A percentile compares a stretch with the other conserved stretches of the same genome.
phyloP scores from a whole-genome alignment of 108 stramenopile species.

The Cyclotella kingstonii region DNA sequence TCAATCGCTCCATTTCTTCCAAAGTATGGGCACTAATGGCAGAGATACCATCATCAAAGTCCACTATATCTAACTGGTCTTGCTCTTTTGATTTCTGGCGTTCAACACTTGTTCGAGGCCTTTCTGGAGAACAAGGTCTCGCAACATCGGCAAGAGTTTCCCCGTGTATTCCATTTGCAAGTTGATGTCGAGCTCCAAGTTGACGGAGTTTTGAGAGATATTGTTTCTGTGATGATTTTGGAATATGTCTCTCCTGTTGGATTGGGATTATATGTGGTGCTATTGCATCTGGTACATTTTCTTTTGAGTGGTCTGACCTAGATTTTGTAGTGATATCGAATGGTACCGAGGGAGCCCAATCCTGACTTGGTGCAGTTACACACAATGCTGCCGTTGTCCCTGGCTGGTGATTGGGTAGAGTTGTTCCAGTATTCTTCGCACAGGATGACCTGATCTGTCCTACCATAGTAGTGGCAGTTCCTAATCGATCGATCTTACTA shows the following conservation, averaged over 20 bases:
- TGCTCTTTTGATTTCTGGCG: not conserved
- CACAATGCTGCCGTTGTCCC: not conserved
- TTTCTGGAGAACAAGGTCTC: slow-evolving; percentile 18
- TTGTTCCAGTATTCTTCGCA: too few relatives aligned
- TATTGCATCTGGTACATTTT: too few relatives aligned
- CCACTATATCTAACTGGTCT: slow-evolving; percentile 14
- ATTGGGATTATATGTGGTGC: not conserved
- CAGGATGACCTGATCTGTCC: too few relatives aligned
- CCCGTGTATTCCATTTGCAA: slow-evolving; percentile 26
- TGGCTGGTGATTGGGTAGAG: not conserved
- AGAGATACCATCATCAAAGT: slow-evolving; percentile 79
- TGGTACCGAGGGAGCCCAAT: slow-evolving; percentile 8
- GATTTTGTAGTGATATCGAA: slow-evolving; percentile 25
- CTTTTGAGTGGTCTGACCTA: slow-evolving; percentile 2
- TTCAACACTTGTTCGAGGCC: not conserved
- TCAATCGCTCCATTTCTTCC: slow-evolving; percentile 60
- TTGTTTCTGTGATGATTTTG: slow-evolving; percentile 4
- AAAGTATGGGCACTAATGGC: slow-evolving; percentile 71
- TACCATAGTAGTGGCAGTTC: too few relatives aligned
- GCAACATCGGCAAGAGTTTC: slow-evolving; percentile 32
- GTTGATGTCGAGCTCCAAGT: slow-evolving; percentile 38
- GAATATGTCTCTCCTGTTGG: not conserved
- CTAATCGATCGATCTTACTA: not conserved
- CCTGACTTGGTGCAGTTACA: not conserved
- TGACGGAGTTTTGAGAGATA: slow-evolving; percentile 34